These are phyloP conservation scores for Bathelium albidoporum DNA, from an alignment of 495 filamentous ascomycete species.

Conservation along the genomic window DNA sequence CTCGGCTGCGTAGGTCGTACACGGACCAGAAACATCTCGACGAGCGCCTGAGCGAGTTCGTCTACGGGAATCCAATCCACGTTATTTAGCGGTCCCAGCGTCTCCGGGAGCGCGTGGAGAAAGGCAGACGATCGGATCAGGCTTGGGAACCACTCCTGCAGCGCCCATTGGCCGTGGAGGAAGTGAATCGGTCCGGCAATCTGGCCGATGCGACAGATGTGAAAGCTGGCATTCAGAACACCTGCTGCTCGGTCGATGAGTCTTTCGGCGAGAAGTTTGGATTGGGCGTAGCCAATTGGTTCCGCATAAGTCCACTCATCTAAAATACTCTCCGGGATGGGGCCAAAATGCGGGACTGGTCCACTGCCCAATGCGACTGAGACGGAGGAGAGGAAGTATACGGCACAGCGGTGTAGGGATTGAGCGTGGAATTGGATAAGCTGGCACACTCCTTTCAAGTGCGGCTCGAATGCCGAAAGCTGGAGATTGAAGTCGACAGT, in stretches of 20 bases:
- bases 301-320: neutral
- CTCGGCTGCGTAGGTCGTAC: too few species aligned
- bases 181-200: neutral
- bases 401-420: neutral
- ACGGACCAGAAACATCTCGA: too few species aligned
- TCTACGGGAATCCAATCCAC: neutral
- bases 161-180: neutral
- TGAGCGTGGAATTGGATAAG: neutral
- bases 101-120: neutral
- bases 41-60: too few species aligned
- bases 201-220: neutral
- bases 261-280: neutral
- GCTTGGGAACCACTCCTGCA: neutral
- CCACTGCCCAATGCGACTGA: neutral
- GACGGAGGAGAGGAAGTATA: neutral
- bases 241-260: neutral
- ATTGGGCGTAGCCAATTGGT: neutral
- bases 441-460: neutral
- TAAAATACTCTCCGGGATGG: neutral
- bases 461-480: conserved; percentile 25
- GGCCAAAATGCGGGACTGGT: neutral
- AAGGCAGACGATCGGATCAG: neutral
- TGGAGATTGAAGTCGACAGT: conserved; percentile 37
- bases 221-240: neutral
- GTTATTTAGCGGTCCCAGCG: neutral